Conservation (phyloP, 768 basidiomycete species). For the Collybia sordida region DNA sequence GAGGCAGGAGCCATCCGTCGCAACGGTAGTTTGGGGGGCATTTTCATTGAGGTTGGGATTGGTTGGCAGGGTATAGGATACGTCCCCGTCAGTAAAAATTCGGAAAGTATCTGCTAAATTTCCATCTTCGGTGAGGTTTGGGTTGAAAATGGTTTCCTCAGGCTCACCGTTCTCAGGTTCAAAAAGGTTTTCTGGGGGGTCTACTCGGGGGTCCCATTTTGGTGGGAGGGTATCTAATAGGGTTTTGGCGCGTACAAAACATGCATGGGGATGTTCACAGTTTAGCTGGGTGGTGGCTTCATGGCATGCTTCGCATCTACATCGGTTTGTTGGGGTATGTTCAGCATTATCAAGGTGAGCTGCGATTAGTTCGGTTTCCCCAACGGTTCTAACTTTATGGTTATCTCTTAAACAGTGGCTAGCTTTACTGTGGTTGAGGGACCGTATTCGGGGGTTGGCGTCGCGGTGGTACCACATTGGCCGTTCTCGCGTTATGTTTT, state of each 20-base stretch:
- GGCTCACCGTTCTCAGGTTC: background rate
- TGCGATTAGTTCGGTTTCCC: too few species aligned
- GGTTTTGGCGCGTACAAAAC: slow-evolving; percentile 8
- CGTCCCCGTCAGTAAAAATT: too few species aligned
- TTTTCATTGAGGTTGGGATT: too few species aligned
- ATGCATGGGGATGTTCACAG: slow-evolving; percentile 17
- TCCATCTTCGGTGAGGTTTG: background rate
- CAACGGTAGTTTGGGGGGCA: too few species aligned
- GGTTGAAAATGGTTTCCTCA: background rate
- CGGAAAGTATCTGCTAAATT: background rate
- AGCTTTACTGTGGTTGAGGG: background rate
- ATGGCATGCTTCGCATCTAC: background rate
- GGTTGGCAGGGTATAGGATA: too few species aligned
- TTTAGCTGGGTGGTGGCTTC: background rate
- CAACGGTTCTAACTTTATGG: slow-evolving; percentile 12
- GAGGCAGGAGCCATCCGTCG: slow-evolving; percentile 6
- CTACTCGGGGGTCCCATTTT: slow-evolving; percentile 19
- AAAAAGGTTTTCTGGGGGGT: background rate
- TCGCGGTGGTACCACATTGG: slow-evolving; percentile 32
- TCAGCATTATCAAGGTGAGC: too few species aligned
- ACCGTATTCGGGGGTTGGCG: background rate
- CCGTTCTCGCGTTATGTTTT: slow-evolving; percentile 9
- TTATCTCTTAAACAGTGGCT: slow-evolving; percentile 13
- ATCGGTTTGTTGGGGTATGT: too few species aligned
- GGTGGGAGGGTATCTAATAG: slow-evolving; percentile 14